Evolutionary conservation across 2,329 filamentous ascomycete species (phyloP).

Genomic region (Huntiella decipiens): DNA sequence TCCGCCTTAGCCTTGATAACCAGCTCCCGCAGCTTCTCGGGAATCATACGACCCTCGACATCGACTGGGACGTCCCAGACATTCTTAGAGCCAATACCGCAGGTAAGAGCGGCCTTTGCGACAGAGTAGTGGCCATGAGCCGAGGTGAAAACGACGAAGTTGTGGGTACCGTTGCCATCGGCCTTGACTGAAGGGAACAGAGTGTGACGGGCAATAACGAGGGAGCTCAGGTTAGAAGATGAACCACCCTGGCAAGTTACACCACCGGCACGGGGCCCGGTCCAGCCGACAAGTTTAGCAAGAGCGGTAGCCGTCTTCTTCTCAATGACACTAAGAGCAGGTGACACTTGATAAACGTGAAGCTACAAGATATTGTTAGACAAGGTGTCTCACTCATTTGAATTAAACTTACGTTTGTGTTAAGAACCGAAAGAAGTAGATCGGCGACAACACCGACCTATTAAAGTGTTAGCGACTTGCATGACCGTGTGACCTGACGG

Average conservation of each 20-base stretch:
- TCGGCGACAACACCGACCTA: conserved; percentile 70
- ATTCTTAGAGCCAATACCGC: conserved; percentile 57
- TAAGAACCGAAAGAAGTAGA: conserved; percentile 64
- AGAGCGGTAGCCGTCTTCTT: conserved; percentile 59
- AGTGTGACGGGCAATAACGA: conserved; percentile 74
- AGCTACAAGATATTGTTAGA: conserved; percentile 25
- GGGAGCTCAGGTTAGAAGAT: conserved; percentile 66
- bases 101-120: conserved; percentile 83
- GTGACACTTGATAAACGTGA: conserved; percentile 88
- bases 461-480: background rate
- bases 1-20: conserved; percentile 41
- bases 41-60: conserved; percentile 48
- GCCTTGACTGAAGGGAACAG: conserved; percentile 64
- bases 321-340: conserved; percentile 71
- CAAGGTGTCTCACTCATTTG: too few species aligned
- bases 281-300: conserved; percentile 59
- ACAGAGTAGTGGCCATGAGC: conserved; percentile 86
- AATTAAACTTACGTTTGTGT: conserved; percentile 53
- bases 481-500: background rate
- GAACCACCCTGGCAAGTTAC: conserved; percentile 67
- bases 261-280: conserved; percentile 49
- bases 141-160: conserved; percentile 74
- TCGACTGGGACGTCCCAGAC: conserved; percentile 65
- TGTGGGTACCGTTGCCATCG: conserved; percentile 42
- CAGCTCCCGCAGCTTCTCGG: conserved; percentile 41